Conservation (phyloP, 2,329 filamentous ascomycete genomes). For the Colletotrichum eremochloae region DNA sequence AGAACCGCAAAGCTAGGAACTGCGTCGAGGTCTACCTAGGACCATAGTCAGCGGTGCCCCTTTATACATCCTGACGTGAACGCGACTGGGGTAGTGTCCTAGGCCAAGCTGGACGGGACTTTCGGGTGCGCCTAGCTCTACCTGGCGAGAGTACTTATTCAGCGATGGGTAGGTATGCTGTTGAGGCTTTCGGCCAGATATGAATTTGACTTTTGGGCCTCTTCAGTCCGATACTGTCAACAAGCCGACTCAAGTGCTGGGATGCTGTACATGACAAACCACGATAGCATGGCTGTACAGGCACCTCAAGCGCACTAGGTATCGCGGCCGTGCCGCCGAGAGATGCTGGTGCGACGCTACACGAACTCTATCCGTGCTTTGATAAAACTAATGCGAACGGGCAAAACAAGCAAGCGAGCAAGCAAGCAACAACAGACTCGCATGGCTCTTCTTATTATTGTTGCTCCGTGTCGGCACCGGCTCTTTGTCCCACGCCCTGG, state of each 20-base stretch:
- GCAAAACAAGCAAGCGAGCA: background rate
- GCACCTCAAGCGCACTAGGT: background rate
- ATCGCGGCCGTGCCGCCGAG: background rate
- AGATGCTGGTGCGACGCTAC: conserved; percentile 17
- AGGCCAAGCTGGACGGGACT: background rate
- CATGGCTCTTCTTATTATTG: background rate
- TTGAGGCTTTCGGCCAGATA: conserved; percentile 5
- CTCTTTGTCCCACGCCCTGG: background rate
- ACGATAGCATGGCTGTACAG: background rate
- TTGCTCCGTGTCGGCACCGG: background rate
- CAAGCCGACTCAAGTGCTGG: background rate
- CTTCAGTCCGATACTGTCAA: background rate
- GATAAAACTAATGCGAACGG: background rate
- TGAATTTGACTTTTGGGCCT: background rate
- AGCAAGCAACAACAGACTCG: background rate
- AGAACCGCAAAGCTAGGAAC: background rate
- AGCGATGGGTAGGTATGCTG: conserved; percentile 1
- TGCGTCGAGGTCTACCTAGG: background rate
- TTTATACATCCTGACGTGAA: background rate
- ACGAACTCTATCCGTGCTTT: conserved; percentile 24
- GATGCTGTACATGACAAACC: background rate
- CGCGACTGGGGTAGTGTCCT: conserved; percentile 5
- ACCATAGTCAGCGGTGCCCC: background rate
- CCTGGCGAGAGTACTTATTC: background rate
- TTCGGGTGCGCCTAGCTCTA: conserved; percentile 2